Evolutionary conservation across 2,329 filamentous ascomycete genomes (phyloP).

Genomic region (Colletotrichum echinochloae): DNA sequence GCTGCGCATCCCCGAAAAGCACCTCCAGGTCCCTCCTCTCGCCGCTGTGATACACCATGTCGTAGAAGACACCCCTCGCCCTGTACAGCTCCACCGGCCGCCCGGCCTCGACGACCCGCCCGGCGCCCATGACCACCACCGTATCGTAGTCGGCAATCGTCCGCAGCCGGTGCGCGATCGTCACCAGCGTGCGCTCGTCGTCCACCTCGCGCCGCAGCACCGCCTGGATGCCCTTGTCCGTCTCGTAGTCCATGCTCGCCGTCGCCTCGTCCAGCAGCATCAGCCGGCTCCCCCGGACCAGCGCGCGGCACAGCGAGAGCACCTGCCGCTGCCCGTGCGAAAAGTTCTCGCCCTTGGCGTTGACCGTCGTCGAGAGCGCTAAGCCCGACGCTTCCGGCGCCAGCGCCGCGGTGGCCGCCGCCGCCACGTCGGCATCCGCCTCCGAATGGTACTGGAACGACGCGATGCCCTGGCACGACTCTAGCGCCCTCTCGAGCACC

Average conservation of each 20-base stretch:
- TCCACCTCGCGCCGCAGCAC: slow-evolving; percentile 63
- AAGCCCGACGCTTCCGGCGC: slow-evolving; percentile 44
- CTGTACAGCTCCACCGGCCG: slow-evolving; percentile 61
- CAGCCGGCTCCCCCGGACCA: slow-evolving; percentile 66
- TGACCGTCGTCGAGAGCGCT: slow-evolving; percentile 59
- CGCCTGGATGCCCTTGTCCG: slow-evolving; percentile 66
- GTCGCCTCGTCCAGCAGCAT: slow-evolving; percentile 71
- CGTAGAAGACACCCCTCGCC: slow-evolving; percentile 60
- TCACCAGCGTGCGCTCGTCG: slow-evolving; percentile 64
- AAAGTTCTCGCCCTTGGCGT: slow-evolving; percentile 66
- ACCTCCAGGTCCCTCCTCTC: slow-evolving; percentile 61
- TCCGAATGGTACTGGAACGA: slow-evolving; percentile 59
- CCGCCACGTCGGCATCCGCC: slow-evolving; percentile 48
- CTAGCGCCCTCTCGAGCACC: slow-evolving; percentile 69
- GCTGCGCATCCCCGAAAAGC: slow-evolving; percentile 45
- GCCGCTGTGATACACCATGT: slow-evolving; percentile 67
- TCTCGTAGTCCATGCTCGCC: slow-evolving; percentile 70
- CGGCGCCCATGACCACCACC: slow-evolving; percentile 68
- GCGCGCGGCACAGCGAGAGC: slow-evolving; percentile 67
- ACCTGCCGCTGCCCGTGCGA: slow-evolving; percentile 70
- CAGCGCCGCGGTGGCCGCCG: slow-evolving; percentile 37
- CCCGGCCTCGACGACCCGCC: slow-evolving; percentile 65
- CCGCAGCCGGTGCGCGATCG: slow-evolving; percentile 68
- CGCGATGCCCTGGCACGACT: slow-evolving; percentile 71
- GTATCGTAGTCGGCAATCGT: slow-evolving; percentile 72